phyloP scores from a whole-genome alignment of 1,139 yeast genomes.

The Protomyces pachydermus region DNA sequence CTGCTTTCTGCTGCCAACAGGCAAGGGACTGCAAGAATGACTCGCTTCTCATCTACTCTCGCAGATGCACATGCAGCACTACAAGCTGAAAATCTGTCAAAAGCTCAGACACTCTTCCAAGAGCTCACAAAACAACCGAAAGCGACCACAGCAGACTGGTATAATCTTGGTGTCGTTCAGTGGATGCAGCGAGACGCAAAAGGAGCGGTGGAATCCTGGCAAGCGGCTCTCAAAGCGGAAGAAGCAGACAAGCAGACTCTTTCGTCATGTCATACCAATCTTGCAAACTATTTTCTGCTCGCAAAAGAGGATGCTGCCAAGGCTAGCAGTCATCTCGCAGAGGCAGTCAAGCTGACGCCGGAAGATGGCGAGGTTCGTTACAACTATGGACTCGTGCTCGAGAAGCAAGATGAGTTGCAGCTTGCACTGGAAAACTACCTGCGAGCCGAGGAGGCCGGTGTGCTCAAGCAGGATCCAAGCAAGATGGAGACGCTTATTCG shows the following conservation, averaged over 20 bases:
- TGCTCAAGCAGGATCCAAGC: conserved; percentile 1
- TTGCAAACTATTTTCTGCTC: conserved; percentile 19
- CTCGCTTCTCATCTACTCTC: background rate
- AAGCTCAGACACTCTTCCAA: conserved; percentile 6
- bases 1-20: too few relatives aligned
- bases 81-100: conserved; percentile 1
- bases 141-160: conserved; percentile 3
- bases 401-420: conserved; percentile 19
- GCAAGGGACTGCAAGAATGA: background rate
- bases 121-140: background rate
- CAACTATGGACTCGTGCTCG: conserved; percentile 26
- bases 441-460: conserved; percentile 22
- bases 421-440: conserved; percentile 21
- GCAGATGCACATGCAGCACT: conserved; percentile 20
- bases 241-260: conserved; percentile 2
- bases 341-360: conserved; percentile 13
- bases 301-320: conserved; percentile 2
- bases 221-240: conserved; percentile 6
- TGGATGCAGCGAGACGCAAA: conserved; percentile 13
- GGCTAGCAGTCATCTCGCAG: conserved; percentile 12
- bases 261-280: conserved; percentile 20
- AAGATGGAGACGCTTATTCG: conserved; percentile 7
- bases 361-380: conserved; percentile 18
- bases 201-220: conserved; percentile 7
- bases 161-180: conserved; percentile 22